phyloP scores from a whole-genome alignment of 192 early-diverging fungal species.

The Physocladia obscura region DNA sequence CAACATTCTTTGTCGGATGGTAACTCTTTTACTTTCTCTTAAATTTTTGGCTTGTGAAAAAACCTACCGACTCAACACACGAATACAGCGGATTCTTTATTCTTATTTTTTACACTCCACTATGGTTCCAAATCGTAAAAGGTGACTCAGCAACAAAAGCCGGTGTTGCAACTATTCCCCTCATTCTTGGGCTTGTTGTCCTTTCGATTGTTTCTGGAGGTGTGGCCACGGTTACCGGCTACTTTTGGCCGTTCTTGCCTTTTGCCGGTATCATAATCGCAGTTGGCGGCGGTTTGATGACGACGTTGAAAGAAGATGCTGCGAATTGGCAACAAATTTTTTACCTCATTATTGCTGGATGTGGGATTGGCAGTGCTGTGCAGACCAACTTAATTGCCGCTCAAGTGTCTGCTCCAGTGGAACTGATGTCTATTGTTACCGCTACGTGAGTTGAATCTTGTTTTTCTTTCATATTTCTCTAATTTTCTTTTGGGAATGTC shows the following conservation, averaged over 20 bases:
- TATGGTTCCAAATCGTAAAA: slow-evolving; percentile 77
- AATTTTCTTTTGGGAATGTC: background rate
- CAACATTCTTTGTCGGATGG: slow-evolving; percentile 36
- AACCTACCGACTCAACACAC: background rate
- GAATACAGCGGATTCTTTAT: slow-evolving; percentile 19
- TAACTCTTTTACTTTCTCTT: too few species aligned
- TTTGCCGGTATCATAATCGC: slow-evolving; percentile 43
- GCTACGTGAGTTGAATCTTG: slow-evolving; percentile 12
- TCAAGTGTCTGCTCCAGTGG: slow-evolving; percentile 63
- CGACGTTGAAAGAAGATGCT: slow-evolving; percentile 35
- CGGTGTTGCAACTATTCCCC: slow-evolving; percentile 70
- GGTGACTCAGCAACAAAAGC: slow-evolving; percentile 59
- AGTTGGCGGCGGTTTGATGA: slow-evolving; percentile 22
- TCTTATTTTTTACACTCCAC: slow-evolving; percentile 28
- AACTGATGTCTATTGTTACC: slow-evolving; percentile 68
- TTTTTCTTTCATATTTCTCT: background rate
- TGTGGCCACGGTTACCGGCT: slow-evolving; percentile 50
- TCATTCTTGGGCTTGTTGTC: slow-evolving; percentile 57
- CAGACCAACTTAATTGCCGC: slow-evolving; percentile 71
- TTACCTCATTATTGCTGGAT: slow-evolving; percentile 63
- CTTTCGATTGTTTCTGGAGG: slow-evolving; percentile 66
- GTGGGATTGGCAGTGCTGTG: slow-evolving; percentile 67
- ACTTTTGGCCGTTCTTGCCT: slow-evolving; percentile 63
- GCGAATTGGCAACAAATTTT: slow-evolving; percentile 52
- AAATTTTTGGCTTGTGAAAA: slow-evolving; percentile 23